phyloP scores from a whole-genome alignment of 2,329 filamentous ascomycete genomes.

The Metarhizium humberi region DNA sequence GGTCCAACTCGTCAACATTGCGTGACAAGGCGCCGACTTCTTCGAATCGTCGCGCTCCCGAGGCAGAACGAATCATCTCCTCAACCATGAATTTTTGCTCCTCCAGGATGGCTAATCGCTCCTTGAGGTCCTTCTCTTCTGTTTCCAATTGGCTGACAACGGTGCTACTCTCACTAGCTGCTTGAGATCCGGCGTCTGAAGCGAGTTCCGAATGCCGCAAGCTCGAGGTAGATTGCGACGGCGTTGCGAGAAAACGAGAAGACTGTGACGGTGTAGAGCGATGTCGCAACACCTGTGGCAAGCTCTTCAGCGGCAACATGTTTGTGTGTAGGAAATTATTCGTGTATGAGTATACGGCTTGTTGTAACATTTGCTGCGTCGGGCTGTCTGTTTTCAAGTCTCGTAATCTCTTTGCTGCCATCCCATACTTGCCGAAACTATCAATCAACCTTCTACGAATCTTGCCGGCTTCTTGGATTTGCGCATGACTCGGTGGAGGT shows the following conservation, averaged over 20 bases:
- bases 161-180: constrained; percentile 41
- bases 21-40: constrained; percentile 71
- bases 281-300: constrained; percentile 54
- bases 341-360: constrained; percentile 72
- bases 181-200: constrained; percentile 35
- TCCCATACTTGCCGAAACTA: constrained; percentile 80
- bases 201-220: constrained; percentile 38
- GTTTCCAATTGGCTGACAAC: constrained; percentile 56
- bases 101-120: constrained; percentile 74
- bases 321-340: constrained; percentile 79
- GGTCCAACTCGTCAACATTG: constrained; percentile 74
- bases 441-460: constrained; percentile 85
- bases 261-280: constrained; percentile 22
- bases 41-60: constrained; percentile 70
- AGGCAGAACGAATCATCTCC: constrained; percentile 73
- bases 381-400: constrained; percentile 66
- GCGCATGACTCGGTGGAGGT: constrained; percentile 45
- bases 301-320: constrained; percentile 76
- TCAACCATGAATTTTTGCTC: constrained; percentile 86
- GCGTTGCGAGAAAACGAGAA: constrained; percentile 22
- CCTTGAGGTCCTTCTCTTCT: constrained; percentile 74
- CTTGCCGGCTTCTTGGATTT: constrained; percentile 79
- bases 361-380: constrained; percentile 67
- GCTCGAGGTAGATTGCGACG: constrained; percentile 26
- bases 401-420: constrained; percentile 69